A percentile compares a stretch with the other conserved stretches of the same genome.
phyloP scores from a whole-genome alignment of 169 alveolate species.

The Haemoproteus tartakovskyi region DNA sequence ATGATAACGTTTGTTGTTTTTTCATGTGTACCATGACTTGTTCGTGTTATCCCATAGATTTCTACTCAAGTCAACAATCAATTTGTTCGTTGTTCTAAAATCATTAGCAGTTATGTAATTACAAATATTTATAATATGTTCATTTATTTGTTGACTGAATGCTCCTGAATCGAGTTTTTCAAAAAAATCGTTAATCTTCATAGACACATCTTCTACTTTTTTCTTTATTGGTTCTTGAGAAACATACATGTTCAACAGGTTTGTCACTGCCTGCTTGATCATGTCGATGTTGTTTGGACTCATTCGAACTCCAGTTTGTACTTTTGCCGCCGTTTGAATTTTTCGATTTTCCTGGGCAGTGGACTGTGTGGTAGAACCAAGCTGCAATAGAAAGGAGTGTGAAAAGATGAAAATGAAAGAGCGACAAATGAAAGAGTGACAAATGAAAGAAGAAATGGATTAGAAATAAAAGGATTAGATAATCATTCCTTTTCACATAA shows the following conservation, averaged over 20 bases:
- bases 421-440: not conserved
- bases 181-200: slow-evolving; percentile 74
- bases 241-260: slow-evolving; percentile 24
- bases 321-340: slow-evolving; percentile 70
- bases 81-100: slow-evolving; percentile 74
- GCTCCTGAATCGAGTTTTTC: slow-evolving; percentile 73
- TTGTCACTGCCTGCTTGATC: slow-evolving; percentile 58
- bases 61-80: slow-evolving; percentile 76
- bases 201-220: slow-evolving; percentile 71
- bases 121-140: slow-evolving; percentile 70
- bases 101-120: slow-evolving; percentile 78
- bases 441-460: not conserved
- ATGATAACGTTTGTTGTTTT: not conserved
- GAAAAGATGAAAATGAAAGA: not conserved
- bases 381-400: slow-evolving; percentile 8
- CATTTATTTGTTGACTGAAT: slow-evolving; percentile 76
- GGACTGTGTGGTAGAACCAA: slow-evolving; percentile 71
- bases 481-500: not conserved
- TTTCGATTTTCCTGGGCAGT: slow-evolving; percentile 71
- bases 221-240: slow-evolving; percentile 64
- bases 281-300: slow-evolving; percentile 60
- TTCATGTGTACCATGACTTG: slow-evolving; percentile 73
- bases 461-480: not conserved
- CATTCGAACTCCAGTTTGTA: slow-evolving; percentile 72
- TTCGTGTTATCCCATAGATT: slow-evolving; percentile 80